phyloP scores from a whole-genome alignment of 1,139 yeast species.

The Pichia kudriavzevii region DNA sequence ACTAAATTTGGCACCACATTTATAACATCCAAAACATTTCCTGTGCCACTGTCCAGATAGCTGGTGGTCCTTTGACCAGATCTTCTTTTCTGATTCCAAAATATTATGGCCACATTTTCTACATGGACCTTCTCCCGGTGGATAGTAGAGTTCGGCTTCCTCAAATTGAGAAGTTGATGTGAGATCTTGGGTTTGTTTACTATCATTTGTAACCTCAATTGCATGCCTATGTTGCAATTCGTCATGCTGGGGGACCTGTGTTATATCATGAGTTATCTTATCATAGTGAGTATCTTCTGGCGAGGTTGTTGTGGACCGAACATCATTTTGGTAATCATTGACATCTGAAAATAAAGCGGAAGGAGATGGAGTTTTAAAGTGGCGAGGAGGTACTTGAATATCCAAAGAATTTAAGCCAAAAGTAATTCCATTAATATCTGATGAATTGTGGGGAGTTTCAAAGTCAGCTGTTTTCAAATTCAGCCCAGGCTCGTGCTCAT shows the following conservation, averaged over 20 bases:
- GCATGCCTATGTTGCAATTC: no score
- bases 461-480: conserved; percentile 8
- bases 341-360: no score
- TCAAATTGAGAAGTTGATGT: no score
- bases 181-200: no score
- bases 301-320: no score
- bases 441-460: neutral
- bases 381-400: no score
- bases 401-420: no score
- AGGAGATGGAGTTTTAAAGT: no score
- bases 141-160: conserved; percentile 25
- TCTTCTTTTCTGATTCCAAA: conserved; percentile 36
- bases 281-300: neutral
- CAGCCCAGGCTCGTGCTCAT: conserved; percentile 3
- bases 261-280: neutral
- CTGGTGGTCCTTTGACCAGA: conserved; percentile 77
- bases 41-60: conserved; percentile 95
- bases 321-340: no score
- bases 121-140: conserved; percentile 71
- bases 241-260: no score
- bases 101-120: conserved; percentile 50
- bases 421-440: neutral
- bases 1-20: conserved; percentile 50
- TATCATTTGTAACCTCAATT: no score
- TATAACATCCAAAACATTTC: conserved; percentile 66